Base-by-base conservation (phyloP, 805 yeast genomes). In the Candida arabinofermentans region DNA sequence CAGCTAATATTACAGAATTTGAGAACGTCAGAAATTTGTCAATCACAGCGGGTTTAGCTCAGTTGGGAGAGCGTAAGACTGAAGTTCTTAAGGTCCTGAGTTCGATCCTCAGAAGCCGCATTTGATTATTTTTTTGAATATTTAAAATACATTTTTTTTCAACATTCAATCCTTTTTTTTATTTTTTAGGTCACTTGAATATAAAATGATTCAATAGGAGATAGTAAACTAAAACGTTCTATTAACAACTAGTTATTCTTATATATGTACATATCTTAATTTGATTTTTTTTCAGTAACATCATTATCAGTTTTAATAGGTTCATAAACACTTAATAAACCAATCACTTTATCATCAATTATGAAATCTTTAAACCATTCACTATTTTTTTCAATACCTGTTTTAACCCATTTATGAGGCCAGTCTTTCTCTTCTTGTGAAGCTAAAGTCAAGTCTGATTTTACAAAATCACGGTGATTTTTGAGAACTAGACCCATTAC, bases 341-440 rank as follows among this genome's bases (percentile, higher is more conserved):
- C 58, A 9, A 73, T 61, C 14, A 91, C 77, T 45, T 96, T 69
- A 8, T 76, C 78, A 57, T 91, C 98, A 23, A 77, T 77, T 7
- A 58, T 68, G 36, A 90, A 66, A 22, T 83, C 90, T 55, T 80
- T 79, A 41, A 83, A 79, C 99, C 99, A 91, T 59, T 91, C 97
- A 49, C 95, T 83, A 31, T 76, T 67, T 49, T 79, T 83, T 39
- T 78, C 84, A 36, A 63, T 59, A n/a, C 96, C 96, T 44, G 72
- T 74, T 50, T 79, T 72, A 26, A 86, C 84, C 96, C 97, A 91
- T 43, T 74, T 73, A 41, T 68, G 62, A 12, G 96, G 96, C 97
- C 97, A 91, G 49, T 86, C 91, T 5, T 61, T 55, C 58, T 90
- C 96, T 60, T 89, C 96, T 32, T 69, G 78, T 16, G 59, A 56